These are phyloP conservation scores for Monosporozyma servazzii DNA, from an alignment of 805 yeast genomes.

Conservation along the genomic window DNA sequence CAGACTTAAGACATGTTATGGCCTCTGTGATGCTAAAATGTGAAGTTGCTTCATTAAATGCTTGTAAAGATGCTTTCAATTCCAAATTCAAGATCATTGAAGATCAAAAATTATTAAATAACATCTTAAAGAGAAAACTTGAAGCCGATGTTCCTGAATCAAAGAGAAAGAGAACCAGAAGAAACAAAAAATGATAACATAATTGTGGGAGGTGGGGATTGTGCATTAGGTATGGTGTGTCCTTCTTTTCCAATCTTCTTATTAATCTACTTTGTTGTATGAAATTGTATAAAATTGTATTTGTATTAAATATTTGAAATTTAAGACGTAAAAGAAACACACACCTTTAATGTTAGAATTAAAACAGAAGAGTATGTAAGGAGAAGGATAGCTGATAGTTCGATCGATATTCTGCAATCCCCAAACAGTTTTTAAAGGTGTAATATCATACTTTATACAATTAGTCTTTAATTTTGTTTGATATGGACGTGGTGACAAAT, in stretches of 20 bases:
- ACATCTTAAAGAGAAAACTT: constrained; percentile 44
- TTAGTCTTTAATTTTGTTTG: no score
- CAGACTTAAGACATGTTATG: constrained; percentile 31
- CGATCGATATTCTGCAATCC: neutral
- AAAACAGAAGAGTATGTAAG: neutral
- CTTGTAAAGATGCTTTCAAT: constrained; percentile 26
- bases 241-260: no score
- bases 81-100: constrained; percentile 37
- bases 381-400: neutral
- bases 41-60: constrained; percentile 44
- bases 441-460: no score
- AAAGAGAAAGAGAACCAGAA: constrained; percentile 2
- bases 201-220: neutral
- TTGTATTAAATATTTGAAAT: neutral
- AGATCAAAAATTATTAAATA: constrained; percentile 51
- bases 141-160: neutral
- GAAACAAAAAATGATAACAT: neutral
- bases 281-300: neutral
- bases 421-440: neutral
- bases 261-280: no score
- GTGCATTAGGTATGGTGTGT: neutral
- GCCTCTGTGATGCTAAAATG: constrained; percentile 48
- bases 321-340: neutral
- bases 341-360: neutral
- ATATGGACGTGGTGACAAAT: neutral